Evolutionary conservation across 805 yeast species (phyloP), one percentile per base, ranked within the genome.

Genomic region (Candida insectorum): DNA sequence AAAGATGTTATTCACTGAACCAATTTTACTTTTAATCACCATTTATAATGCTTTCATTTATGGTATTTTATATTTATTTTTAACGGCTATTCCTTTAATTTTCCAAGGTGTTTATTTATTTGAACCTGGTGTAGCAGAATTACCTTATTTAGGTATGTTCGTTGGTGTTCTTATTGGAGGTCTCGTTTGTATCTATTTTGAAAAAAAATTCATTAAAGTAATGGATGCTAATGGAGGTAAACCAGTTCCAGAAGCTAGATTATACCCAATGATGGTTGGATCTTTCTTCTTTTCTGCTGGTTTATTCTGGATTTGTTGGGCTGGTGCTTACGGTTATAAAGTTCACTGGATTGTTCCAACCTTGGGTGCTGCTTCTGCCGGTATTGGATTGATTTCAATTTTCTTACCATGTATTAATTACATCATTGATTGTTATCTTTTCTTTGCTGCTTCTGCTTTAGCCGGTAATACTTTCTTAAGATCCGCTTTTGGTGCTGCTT

Each of bases 251-350:
- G 96, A 88, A 58, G 82, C 79, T 22, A 77, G 96, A 58, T 65
- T 88, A 37, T 77, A 80, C 12, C 79, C 89, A 67, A 76, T 87
- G 82, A 73, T 85, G 60, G 58, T 72, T 26, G 89, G 95, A 20
- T 79, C 81, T 16, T 43, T 85, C 34, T 52, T 72, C 6, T 85
- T 88, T 65, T 82, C 94, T 18, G 65, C 77, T 33, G 96, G 96
- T 33, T 64, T 87, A 41, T 69, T 87, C 49, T 84, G 95, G 95
- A 69, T 88, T 56, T 76, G 85, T 37, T 88, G 96, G 96, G 66
- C 91, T 7, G 96, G 95, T 52, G 73, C 76, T 43, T 88, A 79
- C 58, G 80, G 75, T 30, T 58, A 79, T 22, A 58, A 59, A n/a
- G 75, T 85, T 24, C 95, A 81, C 52, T 88, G 91, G 91, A 80